Conservation (phyloP, 192 early-diverging fungal species). For the Gryganskiella cystojenkinii region DNA sequence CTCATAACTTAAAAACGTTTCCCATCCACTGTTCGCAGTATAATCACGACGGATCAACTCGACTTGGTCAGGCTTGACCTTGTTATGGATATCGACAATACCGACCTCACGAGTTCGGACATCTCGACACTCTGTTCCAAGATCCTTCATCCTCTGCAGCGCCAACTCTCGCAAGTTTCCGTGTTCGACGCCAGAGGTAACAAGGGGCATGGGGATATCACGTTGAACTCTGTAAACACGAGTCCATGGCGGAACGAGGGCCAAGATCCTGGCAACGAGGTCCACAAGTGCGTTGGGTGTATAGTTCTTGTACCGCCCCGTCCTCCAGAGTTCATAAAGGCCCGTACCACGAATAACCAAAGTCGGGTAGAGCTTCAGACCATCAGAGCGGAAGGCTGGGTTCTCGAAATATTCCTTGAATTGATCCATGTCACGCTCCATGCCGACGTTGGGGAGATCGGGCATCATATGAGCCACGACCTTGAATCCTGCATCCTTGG, state of each 20-base stretch:
- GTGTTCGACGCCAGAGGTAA: slow-evolving; percentile 98
- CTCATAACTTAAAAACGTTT: slow-evolving; percentile 99
- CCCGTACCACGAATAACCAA: slow-evolving; percentile 98
- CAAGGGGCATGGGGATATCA: slow-evolving; percentile 99
- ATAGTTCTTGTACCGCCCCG: slow-evolving; percentile 97
- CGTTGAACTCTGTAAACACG: slow-evolving; percentile 98
- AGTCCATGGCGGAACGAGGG: slow-evolving; percentile 98
- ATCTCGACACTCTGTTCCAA: slow-evolving; percentile 96
- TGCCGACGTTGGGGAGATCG: slow-evolving; percentile 98
- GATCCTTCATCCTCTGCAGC: slow-evolving; percentile 94
- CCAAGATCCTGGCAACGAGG: slow-evolving; percentile 93
- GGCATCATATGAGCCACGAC: slow-evolving; percentile 99
- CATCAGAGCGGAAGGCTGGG: slow-evolving; percentile 98
- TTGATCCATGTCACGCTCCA: slow-evolving; percentile 99
- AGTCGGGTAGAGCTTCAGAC: slow-evolving; percentile 98
- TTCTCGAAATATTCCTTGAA: slow-evolving; percentile 99
- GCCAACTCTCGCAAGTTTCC: slow-evolving; percentile 97
- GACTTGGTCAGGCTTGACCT: slow-evolving; percentile 93
- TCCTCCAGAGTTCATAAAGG: slow-evolving; percentile 99
- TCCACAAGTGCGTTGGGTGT: slow-evolving; percentile 96
- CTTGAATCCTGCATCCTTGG: slow-evolving; percentile 99
- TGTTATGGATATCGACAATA: slow-evolving; percentile 97
- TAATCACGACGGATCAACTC: slow-evolving; percentile 99
- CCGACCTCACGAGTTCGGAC: slow-evolving; percentile 99
- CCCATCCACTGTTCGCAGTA: slow-evolving; percentile 98